Evolutionary conservation across 2,329 filamentous ascomycete species (phyloP), one percentile per base, ranked within the genome.

Genomic region (Pseudogymnoascus sp.): DNA sequence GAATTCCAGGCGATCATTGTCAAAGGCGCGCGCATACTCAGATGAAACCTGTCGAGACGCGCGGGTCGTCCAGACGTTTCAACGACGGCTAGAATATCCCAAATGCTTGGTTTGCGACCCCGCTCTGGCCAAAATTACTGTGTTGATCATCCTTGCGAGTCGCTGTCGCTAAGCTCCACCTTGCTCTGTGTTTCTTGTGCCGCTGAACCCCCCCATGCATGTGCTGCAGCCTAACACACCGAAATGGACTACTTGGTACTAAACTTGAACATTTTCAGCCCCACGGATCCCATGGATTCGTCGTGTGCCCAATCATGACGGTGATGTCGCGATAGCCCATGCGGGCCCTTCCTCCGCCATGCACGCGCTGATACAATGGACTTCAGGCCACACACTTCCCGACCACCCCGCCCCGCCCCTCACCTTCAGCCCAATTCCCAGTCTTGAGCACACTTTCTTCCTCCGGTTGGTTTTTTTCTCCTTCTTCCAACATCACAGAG

Each of bases 401-500:
- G 51, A 34, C 51, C 51, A 57, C 51, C 51, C 51, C 51, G 29
- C 51, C 51, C 51, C 51, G 51, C 51, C 51, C 51, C 51, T 57
- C 51, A 57, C 51, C 51, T 57, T 57, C 51, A 57, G 51, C 51
- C 51, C 51, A 57, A 21, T 57, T 57, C 51, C 51, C 16, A 3
- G 29, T 57, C 51, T 57, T 57, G 26, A 57, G 11, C 29, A 18
- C 51, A 57, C 29, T 57, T 57, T 57, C 51, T 57, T 34, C 51
- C 29, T 57, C 10, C 16, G 6, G 51, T 57, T 57, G 51, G 51
- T 34, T 57, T 57, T 57, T 26, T 57, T 34, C 29, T 57, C 51
- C 29, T 57, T 57, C 51, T 8, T 57, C 51, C 51, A 57, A 36
- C 51, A 57, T 21, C 29, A 57, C 34, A 57, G 29, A 57, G 29